phyloP scores from a whole-genome alignment of 2,329 filamentous ascomycete genomes.

The Fonsecaea multimorphosa region DNA sequence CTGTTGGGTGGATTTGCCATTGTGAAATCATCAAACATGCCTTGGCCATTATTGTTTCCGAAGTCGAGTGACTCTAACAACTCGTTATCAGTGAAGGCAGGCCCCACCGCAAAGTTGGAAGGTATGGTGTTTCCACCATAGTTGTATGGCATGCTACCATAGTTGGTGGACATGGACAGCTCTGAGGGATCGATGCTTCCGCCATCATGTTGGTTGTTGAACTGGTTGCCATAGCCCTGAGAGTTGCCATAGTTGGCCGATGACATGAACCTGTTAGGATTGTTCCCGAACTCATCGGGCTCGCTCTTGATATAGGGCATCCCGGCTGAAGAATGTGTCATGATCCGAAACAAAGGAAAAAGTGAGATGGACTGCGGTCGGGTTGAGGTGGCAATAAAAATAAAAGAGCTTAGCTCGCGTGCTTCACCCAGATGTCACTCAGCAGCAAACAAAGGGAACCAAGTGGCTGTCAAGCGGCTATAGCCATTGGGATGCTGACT shows the following conservation, averaged over 20 bases:
- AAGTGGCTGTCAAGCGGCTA: conserved; percentile 28
- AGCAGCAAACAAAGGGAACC: conserved; percentile 19
- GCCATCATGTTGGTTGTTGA: conserved; percentile 56
- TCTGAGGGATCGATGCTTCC: conserved; percentile 82
- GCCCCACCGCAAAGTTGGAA: conserved; percentile 76
- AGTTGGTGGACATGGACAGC: conserved; percentile 68
- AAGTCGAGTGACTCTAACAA: conserved; percentile 72
- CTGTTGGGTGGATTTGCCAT: conserved; percentile 46
- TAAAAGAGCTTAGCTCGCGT: conserved; percentile 15
- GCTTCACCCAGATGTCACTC: conserved; percentile 20
- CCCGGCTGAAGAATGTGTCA: conserved; percentile 62
- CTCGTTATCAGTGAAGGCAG: conserved; percentile 79
- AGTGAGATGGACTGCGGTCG: neutral
- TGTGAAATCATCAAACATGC: conserved; percentile 35
- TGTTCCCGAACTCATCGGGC: conserved; percentile 67
- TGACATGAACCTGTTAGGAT: conserved; percentile 56
- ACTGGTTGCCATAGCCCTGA: conserved; percentile 54
- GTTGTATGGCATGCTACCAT: conserved; percentile 60
- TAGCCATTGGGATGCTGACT: conserved; percentile 27
- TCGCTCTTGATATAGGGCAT: conserved; percentile 72
- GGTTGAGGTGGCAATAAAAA: conserved; percentile 2
- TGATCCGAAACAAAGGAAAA: conserved; percentile 40
- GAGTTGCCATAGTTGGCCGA: conserved; percentile 40
- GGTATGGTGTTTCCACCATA: conserved; percentile 69
- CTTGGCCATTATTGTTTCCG: conserved; percentile 27